Evolutionary conservation across 2,329 filamentous ascomycete genomes (phyloP), one percentile per base, ranked within the genome.

Genomic region (Huntiella omanensis): DNA sequence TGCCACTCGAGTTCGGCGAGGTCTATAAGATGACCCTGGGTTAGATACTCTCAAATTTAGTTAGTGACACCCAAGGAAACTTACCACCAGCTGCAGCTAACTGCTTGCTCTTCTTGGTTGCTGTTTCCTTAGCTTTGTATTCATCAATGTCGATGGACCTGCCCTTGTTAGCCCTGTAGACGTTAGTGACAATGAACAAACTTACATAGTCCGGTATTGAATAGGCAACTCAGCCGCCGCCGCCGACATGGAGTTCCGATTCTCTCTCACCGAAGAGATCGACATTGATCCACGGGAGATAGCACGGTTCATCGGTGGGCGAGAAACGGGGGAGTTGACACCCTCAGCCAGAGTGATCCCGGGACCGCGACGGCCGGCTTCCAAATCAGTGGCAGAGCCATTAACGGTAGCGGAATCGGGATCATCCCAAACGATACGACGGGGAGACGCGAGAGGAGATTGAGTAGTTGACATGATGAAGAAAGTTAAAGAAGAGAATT

Each of bases 1-100:
- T 85, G 80, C 76, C 80, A 82, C 54, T 83, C 75, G 43, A 83
- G 65, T 49, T 69, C 66, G 43, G 68, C 71, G 46, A 80, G 68
- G 51, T 77, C 73, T 76, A 44, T 10, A 33, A 13, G 13, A 12
- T 12, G 8, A 38, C 5, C 40, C 17, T 13, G 39, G 32, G 32
- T 28, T 48, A 11, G 32, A 45, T n/a, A 37, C 16, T 28, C 7
- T 37, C 10, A 11, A 7, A 16, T 5, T 41, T 10, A 12, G 33
- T 40, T 60, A 32, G 13, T 10, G 36, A 34, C 47, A 43, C 13
- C 13, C n/a, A 33, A 15, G 40, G 17, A 10, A 12, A 41, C 49
- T 34, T 33, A 37, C 34, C 37, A 17, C 39, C 39, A 34, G 38
- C 33, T 33, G 35, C 40, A 48, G 42, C 28, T 12, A 43, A 19